Evolutionary conservation across 2,329 filamentous ascomycete species (phyloP).

Genomic region (Botrytis cinerea): DNA sequence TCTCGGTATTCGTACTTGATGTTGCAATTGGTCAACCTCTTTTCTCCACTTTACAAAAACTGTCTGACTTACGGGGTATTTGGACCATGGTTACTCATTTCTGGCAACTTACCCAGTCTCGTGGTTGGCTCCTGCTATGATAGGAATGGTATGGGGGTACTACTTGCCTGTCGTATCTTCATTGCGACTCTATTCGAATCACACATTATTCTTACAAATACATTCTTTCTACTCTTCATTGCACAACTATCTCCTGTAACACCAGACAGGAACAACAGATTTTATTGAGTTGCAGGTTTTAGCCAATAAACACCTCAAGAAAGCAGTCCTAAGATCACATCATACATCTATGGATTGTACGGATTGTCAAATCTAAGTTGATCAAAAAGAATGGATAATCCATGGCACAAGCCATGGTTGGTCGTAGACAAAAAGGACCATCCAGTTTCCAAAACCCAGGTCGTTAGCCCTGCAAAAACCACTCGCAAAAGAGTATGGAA

Average conservation of each 20-base stretch:
- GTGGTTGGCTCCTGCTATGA: neutral
- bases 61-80: neutral
- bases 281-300: neutral
- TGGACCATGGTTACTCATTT: neutral
- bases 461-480: neutral
- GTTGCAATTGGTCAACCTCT: neutral
- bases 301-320: neutral
- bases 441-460: neutral
- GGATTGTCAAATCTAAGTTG: neutral
- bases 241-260: neutral
- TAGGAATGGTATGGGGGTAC: neutral
- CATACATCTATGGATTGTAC: neutral
- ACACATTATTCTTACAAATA: too few species aligned
- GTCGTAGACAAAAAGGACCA: neutral
- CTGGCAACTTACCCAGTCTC: neutral
- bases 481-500: neutral
- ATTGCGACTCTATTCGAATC: neutral
- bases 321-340: neutral
- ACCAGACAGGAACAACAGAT: neutral
- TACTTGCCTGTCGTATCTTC: neutral
- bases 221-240: neutral
- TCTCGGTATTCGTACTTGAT: neutral
- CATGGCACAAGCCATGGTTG: neutral
- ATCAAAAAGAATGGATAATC: neutral
- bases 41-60: neutral